These are phyloP conservation scores for Sequoiadendron giganteum DNA, from an alignment of 75 land plant genomes.

Conservation along the genomic window DNA sequence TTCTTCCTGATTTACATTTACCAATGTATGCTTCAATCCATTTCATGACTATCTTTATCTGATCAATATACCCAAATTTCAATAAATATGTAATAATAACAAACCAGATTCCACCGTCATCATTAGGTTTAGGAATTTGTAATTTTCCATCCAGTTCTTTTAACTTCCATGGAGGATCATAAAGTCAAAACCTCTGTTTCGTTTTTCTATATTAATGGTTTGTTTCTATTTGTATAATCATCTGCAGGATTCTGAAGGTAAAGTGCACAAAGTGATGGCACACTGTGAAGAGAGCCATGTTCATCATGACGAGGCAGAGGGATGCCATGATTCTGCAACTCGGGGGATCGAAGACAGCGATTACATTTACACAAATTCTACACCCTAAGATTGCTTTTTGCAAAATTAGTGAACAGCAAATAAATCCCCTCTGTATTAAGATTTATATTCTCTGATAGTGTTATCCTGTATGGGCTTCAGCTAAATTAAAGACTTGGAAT, in stretches of 20 bases:
- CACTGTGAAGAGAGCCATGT: background rate
- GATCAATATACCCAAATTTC: background rate
- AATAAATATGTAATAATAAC: background rate
- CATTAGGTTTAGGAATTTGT: no score
- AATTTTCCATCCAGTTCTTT: background rate
- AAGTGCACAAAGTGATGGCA: background rate
- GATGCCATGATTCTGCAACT: background rate
- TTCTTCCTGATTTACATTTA: no score
- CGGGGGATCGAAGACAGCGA: background rate
- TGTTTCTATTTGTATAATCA: background rate
- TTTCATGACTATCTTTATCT: no score
- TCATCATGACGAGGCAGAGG: background rate
- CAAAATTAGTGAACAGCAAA: no score
- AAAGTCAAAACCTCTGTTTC: background rate
- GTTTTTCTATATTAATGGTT: background rate
- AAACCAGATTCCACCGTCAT: no score
- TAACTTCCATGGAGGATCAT: background rate
- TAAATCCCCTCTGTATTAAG: background rate
- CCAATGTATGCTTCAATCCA: no score
- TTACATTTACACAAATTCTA: background rate
- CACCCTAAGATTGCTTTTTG: background rate
- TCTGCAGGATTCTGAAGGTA: background rate
- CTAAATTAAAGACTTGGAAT: background rate
- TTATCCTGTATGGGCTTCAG: background rate
- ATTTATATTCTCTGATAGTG: background rate